Percentiles rank a stretch among this genome's conserved stretches.
phyloP scores from a whole-genome alignment of 306 rosid genomes.

The Acacia crassicarpa region DNA sequence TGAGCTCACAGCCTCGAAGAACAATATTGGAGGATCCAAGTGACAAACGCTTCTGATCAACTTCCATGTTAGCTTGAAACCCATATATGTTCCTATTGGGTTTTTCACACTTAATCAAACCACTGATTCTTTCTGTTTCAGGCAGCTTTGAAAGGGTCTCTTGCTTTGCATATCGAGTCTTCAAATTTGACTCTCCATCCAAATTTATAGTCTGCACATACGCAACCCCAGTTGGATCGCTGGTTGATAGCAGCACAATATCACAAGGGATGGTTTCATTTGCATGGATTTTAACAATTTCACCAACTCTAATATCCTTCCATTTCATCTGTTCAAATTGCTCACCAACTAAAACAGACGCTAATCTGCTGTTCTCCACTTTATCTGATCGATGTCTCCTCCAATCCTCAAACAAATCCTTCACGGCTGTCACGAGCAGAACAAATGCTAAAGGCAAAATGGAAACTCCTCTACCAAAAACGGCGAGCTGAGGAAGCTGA shows the following conservation, averaged over 20 bases:
- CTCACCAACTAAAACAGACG: conserved; percentile 62
- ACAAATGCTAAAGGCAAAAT: conserved; percentile 82
- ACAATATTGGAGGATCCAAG: conserved; percentile 91
- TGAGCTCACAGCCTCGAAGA: conserved; percentile 88
- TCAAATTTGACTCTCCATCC: conserved; percentile 97
- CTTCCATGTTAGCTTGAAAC: conserved; percentile 77
- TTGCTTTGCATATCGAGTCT: conserved; percentile 88
- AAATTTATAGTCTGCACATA: conserved; percentile 89
- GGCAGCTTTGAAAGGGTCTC: conserved; percentile 72
- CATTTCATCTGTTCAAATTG: conserved; percentile 60
- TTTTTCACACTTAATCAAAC: conserved; percentile 83
- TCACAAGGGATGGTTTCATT: conserved; percentile 88
- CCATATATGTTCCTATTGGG: conserved; percentile 97
- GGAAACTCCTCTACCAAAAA: conserved; percentile 83
- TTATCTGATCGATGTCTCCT: conserved; percentile 83
- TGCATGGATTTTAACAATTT: conserved; percentile 63
- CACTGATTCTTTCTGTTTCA: conserved; percentile 57
- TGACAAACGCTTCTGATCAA: conserved; percentile 75
- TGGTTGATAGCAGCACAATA: conserved; percentile 83
- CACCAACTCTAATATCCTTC: conserved; percentile 82
- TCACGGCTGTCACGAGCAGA: conserved; percentile 82
- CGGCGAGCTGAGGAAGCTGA: conserved; percentile 96
- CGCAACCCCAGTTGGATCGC: conserved; percentile 95
- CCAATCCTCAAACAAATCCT: conserved; percentile 88
- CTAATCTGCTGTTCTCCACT: conserved; percentile 81